Conservation (phyloP, 2,329 filamentous ascomycete species). For the Tympanopsis confertula region DNA sequence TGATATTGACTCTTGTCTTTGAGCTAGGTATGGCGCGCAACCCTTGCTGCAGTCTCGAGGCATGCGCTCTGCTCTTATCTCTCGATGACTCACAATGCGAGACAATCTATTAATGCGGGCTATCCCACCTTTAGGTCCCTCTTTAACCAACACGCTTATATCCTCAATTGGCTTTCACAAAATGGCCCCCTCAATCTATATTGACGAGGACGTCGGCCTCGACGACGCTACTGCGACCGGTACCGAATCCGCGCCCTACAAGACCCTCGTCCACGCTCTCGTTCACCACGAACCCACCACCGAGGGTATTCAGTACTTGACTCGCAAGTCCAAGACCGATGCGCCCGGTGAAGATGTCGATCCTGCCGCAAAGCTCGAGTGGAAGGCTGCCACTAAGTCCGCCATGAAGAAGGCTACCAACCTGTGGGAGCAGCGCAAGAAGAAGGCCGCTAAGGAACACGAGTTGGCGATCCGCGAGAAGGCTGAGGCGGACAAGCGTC, state of each 20-base stretch:
- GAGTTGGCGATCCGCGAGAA: constrained; percentile 44
- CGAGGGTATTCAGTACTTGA: constrained; percentile 6
- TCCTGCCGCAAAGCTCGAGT: constrained; percentile 28
- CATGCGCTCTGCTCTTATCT: too few relatives aligned
- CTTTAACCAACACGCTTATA: too few relatives aligned
- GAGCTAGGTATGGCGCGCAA: too few relatives aligned
- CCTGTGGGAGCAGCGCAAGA: constrained; percentile 9
- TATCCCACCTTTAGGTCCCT: too few relatives aligned
- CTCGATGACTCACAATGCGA: too few relatives aligned
- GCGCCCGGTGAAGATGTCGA: constrained; percentile 14
- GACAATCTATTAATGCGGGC: too few relatives aligned
- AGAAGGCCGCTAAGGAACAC: constrained; percentile 56
- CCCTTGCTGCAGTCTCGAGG: too few relatives aligned
- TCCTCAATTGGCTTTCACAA: too few relatives aligned
- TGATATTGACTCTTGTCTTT: too few relatives aligned
- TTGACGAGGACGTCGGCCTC: constrained; percentile 53
- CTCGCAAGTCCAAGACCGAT: constrained; percentile 11
- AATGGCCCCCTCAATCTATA: constrained; percentile 39
- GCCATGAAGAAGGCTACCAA: constrained; percentile 52
- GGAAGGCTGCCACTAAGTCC: constrained; percentile 36
- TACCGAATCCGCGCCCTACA: constrained; percentile 47
- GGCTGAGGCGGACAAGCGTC: constrained; percentile 53
- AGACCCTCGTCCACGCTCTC: constrained; percentile 45
- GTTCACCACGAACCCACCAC: constrained; percentile 26
- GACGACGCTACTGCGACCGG: constrained; percentile 41